A percentile compares a stretch with the other conserved stretches of the same genome.
Conservation (phyloP, 495 filamentous ascomycete genomes). For the Penicillium antarcticum region DNA sequence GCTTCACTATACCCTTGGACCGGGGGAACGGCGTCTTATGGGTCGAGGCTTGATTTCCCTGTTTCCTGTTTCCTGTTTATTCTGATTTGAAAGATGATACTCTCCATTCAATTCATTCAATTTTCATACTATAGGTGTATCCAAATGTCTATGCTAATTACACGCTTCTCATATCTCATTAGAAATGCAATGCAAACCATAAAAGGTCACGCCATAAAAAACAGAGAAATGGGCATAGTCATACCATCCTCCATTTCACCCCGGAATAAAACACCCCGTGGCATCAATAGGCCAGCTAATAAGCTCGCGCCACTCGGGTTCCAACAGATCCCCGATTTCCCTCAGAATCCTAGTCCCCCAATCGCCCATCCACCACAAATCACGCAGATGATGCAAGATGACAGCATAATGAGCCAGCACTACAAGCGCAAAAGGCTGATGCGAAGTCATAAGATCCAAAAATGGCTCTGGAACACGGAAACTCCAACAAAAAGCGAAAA, state of each 20-base stretch:
- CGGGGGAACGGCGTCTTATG: constrained; percentile 7
- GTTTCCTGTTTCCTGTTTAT: not conserved
- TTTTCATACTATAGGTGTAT: constrained; percentile 6
- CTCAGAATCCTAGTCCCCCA: constrained; percentile 36
- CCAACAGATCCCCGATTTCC: constrained; percentile 29
- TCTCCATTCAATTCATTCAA: not conserved
- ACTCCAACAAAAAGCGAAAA: constrained; percentile 47
- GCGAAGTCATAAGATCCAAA: constrained; percentile 45
- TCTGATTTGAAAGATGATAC: not conserved
- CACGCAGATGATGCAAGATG: constrained; percentile 44
- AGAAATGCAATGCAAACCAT: not conserved
- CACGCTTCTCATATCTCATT: constrained; percentile 19
- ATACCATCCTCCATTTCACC: not conserved
- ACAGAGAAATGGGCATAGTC: not conserved
- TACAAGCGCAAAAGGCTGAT: constrained; percentile 52
- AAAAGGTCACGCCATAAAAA: not conserved
- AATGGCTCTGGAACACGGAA: constrained; percentile 50
- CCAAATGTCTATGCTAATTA: constrained; percentile 19
- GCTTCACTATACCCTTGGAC: constrained; percentile 3
- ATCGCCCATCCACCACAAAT: constrained; percentile 51
- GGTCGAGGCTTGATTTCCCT: not conserved
- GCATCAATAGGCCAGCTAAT: constrained; percentile 41
- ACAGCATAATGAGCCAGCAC: constrained; percentile 52
- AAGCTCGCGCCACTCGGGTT: constrained; percentile 29
- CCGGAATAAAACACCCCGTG: constrained; percentile 31